phyloP scores from a whole-genome alignment of 495 filamentous ascomycete species.

The Margaritispora aquatica region DNA sequence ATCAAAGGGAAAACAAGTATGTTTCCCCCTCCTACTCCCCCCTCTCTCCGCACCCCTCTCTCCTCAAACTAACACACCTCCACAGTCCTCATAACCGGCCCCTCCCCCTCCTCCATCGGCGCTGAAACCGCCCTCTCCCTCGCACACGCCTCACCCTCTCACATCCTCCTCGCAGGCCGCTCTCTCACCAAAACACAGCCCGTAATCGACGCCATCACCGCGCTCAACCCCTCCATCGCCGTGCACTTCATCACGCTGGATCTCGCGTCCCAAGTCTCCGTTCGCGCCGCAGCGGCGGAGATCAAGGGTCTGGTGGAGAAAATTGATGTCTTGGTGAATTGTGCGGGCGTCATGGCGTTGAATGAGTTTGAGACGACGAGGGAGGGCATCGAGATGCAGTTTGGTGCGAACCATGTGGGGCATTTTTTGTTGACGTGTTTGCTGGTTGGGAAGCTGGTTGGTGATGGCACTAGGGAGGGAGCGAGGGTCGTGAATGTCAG shows the following conservation, averaged over 20 bases:
- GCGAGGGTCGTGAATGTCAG: constrained; percentile 15
- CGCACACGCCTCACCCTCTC: constrained; percentile 32
- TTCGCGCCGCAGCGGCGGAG: constrained; percentile 7
- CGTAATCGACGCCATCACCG: constrained; percentile 22
- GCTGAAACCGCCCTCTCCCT: constrained; percentile 39
- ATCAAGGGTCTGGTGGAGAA: constrained; percentile 4
- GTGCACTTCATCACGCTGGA: constrained; percentile 6
- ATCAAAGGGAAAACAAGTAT: constrained; percentile 33
- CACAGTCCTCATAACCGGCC: constrained; percentile 37
- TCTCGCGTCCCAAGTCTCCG: constrained; percentile 6
- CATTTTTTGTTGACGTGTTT: constrained; percentile 54
- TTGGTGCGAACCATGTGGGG: constrained; percentile 52
- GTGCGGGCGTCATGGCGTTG: constrained; percentile 26
- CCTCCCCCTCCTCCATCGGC: constrained; percentile 37
- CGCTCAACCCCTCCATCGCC: background rate
- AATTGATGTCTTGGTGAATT: constrained; percentile 23
- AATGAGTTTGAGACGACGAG: background rate
- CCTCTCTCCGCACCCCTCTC: no score
- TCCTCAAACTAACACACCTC: background rate
- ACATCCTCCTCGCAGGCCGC: constrained; percentile 36
- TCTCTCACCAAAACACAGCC: constrained; percentile 31
- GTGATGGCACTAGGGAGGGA: background rate
- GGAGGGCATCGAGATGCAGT: constrained; percentile 47
- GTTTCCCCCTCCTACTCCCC: background rate
- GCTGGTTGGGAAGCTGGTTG: constrained; percentile 32